Conservation (phyloP, 1,284 basidiomycete species). For the Puccinia polysora region DNA sequence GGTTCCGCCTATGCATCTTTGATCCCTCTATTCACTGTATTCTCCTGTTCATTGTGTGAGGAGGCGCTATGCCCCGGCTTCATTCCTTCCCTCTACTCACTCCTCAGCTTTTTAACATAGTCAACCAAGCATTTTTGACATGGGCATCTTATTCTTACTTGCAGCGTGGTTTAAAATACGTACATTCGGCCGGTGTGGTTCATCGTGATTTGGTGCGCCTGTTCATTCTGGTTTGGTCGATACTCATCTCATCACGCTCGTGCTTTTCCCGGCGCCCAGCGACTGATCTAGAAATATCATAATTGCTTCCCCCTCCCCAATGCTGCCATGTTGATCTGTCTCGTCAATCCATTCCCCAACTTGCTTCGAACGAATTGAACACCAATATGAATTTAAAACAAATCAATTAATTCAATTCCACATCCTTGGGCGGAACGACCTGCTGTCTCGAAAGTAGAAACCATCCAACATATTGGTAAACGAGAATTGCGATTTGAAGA, state of each 20-base stretch:
- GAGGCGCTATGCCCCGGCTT: not conserved
- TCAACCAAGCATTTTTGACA: conserved; percentile 19
- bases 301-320: no score
- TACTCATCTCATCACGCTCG: not conserved
- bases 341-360: not conserved
- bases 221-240: no score
- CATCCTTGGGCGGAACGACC: not conserved
- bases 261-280: not conserved
- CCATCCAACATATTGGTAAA: conserved; percentile 99
- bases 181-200: conserved; percentile 97
- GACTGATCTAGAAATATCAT: not conserved
- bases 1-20: conserved; percentile 50
- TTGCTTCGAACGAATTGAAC: not conserved
- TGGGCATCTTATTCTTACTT: conserved; percentile 32
- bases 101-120: not conserved
- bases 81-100: conserved; percentile 1
- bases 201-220: conserved; percentile 83
- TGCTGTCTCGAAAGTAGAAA: conserved; percentile 61
- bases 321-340: not conserved
- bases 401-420: not conserved
- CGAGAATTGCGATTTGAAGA: conserved; percentile 98
- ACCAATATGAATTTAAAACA: conserved; percentile 2
- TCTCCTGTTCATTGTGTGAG: not conserved
- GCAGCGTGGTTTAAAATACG: conserved; percentile 95
- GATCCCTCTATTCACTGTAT: not conserved